These are phyloP conservation scores for Aureobasidium sp. DNA, from an alignment of 2,329 filamentous ascomycete species.

Conservation along the genomic window DNA sequence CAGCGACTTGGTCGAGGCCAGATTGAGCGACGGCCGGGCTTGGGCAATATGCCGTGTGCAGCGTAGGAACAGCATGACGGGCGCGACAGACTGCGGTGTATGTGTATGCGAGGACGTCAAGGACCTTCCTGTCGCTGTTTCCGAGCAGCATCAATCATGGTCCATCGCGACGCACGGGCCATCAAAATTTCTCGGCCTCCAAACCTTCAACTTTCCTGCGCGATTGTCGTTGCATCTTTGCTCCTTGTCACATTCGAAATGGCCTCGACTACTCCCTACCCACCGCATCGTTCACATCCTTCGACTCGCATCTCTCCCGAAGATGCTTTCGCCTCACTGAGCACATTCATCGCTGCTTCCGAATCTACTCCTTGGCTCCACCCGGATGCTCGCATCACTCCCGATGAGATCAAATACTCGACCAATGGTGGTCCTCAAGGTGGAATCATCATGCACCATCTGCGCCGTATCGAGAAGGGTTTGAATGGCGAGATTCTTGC, in stretches of 20 bases:
- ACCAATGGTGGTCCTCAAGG: conserved; percentile 35
- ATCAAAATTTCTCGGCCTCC: neutral
- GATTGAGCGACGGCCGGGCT: neutral
- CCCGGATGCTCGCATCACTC: conserved; percentile 38
- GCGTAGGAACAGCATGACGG: conserved; percentile 16
- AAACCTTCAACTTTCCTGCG: neutral
- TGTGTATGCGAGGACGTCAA: neutral
- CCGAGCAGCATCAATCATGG: neutral
- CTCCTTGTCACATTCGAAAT: neutral
- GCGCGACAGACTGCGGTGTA: neutral
- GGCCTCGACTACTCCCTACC: conserved; percentile 21
- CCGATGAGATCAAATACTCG: conserved; percentile 34
- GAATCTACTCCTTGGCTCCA: conserved; percentile 37
- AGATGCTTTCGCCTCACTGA: conserved; percentile 29
- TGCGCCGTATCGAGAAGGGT: conserved; percentile 45
- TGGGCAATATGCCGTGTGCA: conserved; percentile 11
- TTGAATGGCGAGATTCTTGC: conserved; percentile 43
- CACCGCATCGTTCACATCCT: conserved; percentile 27
- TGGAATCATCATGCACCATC: conserved; percentile 43
- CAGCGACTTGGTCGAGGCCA: neutral
- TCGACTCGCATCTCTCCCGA: conserved; percentile 25
- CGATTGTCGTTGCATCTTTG: neutral
- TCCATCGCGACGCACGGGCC: neutral
- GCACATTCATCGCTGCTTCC: conserved; percentile 33
- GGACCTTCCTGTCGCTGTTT: neutral